Conservation (phyloP, 257 asterid species). For the Rauvolfia tetraphylla region DNA sequence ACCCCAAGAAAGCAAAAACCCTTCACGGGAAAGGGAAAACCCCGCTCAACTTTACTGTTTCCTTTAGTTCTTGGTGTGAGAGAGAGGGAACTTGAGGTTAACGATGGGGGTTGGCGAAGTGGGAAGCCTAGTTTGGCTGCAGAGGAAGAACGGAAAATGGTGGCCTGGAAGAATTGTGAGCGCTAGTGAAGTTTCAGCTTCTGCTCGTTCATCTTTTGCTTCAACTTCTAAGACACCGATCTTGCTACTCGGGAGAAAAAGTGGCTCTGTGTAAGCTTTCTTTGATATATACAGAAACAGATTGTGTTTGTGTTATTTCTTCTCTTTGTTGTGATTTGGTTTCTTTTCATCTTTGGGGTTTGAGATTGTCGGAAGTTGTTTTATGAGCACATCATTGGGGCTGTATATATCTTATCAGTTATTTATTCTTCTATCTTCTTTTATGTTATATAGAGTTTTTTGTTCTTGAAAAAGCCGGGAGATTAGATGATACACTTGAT, state of each 20-base stretch:
- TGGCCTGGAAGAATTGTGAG: conserved; percentile 28
- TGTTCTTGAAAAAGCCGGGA: background rate
- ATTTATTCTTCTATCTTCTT: too few relatives aligned
- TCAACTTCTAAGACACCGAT: conserved; percentile 19
- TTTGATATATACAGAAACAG: too few relatives aligned
- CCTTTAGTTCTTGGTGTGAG: background rate
- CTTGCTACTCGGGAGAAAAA: conserved; percentile 31
- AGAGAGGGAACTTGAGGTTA: conserved; percentile 8
- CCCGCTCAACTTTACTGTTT: background rate
- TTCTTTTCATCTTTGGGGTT: background rate
- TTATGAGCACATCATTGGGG: too few relatives aligned
- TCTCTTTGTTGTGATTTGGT: background rate
- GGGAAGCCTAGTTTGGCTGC: conserved; percentile 34
- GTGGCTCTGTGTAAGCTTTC: conserved; percentile 32
- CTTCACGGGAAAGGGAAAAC: background rate
- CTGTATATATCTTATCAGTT: too few relatives aligned
- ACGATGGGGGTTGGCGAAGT: conserved; percentile 18
- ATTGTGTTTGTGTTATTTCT: background rate
- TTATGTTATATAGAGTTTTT: too few relatives aligned
- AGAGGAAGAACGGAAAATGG: conserved; percentile 32
- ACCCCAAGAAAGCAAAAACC: conserved; percentile 9
- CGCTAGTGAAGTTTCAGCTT: conserved; percentile 9
- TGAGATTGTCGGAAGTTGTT: background rate
- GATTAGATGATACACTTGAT: background rate
- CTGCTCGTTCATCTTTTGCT: conserved; percentile 5